These are phyloP conservation scores for Phytophthora cactorum DNA, from an alignment of 352 stramenopile genomes.

Conservation along the genomic window DNA sequence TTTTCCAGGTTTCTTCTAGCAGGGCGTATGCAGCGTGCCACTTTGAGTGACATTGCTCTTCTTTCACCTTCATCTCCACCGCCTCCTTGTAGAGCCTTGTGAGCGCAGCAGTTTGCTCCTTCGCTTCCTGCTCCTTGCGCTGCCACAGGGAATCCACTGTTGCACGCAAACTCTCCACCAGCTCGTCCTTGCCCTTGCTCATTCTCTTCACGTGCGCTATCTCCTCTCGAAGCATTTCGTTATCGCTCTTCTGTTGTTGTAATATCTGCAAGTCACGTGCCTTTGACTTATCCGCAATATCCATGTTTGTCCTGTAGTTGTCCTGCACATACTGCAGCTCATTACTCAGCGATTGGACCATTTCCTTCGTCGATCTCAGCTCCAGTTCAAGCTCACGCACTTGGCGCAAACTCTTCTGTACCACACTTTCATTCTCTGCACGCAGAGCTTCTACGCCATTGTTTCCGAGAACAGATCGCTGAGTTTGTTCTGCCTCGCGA, in stretches of 20 bases:
- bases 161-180: constrained; percentile 5
- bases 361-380: background rate
- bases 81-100: background rate
- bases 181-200: background rate
- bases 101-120: constrained; percentile 1
- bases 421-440: background rate
- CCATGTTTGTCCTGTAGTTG: constrained; percentile 1
- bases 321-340: constrained; percentile 7
- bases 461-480: background rate
- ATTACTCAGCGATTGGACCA: background rate
- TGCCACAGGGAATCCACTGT: constrained; percentile 5
- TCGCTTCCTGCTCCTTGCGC: constrained; percentile 7
- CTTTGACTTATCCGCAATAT: constrained; percentile 1
- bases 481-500: constrained; percentile 2
- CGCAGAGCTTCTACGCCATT: background rate
- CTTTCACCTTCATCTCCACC: background rate
- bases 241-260: constrained; percentile 4
- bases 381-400: background rate
- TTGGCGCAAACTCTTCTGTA: background rate
- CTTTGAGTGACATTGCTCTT: constrained; percentile 5
- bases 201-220: constrained; percentile 6
- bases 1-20: background rate
- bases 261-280: background rate
- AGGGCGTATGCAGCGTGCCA: background rate
- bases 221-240: constrained; percentile 4